These are phyloP conservation scores for Lachancea sp. DNA, from an alignment of 805 yeast species.

Conservation along the genomic window DNA sequence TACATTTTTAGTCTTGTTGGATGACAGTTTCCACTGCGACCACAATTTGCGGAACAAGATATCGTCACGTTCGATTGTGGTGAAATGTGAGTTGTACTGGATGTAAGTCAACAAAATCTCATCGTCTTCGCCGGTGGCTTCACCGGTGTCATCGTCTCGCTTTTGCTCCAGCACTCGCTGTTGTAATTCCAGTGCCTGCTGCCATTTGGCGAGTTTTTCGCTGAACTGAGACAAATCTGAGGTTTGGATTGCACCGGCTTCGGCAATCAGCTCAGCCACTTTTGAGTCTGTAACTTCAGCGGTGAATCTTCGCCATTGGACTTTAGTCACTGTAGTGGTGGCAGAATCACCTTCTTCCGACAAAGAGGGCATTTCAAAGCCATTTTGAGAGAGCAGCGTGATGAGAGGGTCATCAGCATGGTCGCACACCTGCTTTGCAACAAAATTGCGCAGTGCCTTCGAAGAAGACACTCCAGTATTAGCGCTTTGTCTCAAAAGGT, in stretches of 20 bases:
- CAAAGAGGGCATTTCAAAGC: conserved; percentile 29
- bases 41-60: conserved; percentile 37
- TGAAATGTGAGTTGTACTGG: conserved; percentile 57
- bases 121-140: conserved; percentile 57
- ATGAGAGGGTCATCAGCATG: conserved; percentile 32
- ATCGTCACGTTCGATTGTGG: conserved; percentile 68
- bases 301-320: conserved; percentile 53
- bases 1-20: conserved; percentile 16
- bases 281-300: conserved; percentile 68
- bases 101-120: conserved; percentile 73
- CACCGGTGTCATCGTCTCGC: conserved; percentile 40
- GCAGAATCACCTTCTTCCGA: conserved; percentile 12
- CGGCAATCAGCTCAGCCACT: conserved; percentile 53
- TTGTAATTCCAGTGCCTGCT: conserved; percentile 59
- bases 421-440: conserved; percentile 14
- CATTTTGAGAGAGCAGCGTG: conserved; percentile 32
- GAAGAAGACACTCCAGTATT: conserved; percentile 19
- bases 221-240: conserved; percentile 48
- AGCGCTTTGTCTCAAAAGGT: conserved; percentile 25
- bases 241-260: conserved; percentile 32
- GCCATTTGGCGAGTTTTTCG: conserved; percentile 55
- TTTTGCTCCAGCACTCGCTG: conserved; percentile 46
- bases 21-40: conserved; percentile 20
- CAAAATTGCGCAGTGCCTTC: conserved; percentile 21
- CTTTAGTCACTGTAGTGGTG: conserved; percentile 36